These are phyloP conservation scores for Drechslerella stenobrocha DNA, from an alignment of 2,329 filamentous ascomycete species.

Conservation along the genomic window DNA sequence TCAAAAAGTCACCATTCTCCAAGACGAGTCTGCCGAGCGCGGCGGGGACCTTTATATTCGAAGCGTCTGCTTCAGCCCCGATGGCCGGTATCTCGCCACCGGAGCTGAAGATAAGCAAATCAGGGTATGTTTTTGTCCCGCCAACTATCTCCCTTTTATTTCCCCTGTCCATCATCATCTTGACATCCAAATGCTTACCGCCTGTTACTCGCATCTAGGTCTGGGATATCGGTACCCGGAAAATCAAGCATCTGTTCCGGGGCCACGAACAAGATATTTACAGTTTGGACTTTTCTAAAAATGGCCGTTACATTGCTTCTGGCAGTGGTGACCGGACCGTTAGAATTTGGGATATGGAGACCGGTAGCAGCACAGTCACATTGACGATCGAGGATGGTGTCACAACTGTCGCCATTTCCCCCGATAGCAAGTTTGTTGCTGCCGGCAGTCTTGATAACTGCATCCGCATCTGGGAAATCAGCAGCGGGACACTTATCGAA, in stretches of 20 bases:
- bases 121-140: constrained; percentile 75
- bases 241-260: constrained; percentile 89
- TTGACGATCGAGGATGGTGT: constrained; percentile 62
- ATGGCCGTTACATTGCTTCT: constrained; percentile 40
- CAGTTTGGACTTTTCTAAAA: constrained; percentile 44
- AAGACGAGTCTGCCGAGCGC: constrained; percentile 84
- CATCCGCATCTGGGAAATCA: constrained; percentile 45
- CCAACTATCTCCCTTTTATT: too few species aligned
- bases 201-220: constrained; percentile 63
- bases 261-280: constrained; percentile 97
- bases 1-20: constrained; percentile 82
- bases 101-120: constrained; percentile 98
- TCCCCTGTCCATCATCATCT: too few species aligned
- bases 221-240: constrained; percentile 84
- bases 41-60: constrained; percentile 93
- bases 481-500: constrained; percentile 68
- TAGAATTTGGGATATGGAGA: constrained; percentile 44
- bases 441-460: constrained; percentile 40
- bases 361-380: constrained; percentile 18
- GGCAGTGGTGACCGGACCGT: constrained; percentile 41
- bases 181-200: neutral
- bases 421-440: constrained; percentile 37
- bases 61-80: constrained; percentile 97
- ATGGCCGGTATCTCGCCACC: constrained; percentile 89
- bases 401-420: constrained; percentile 44